Base-by-base conservation (phyloP, 73 alveolate genomes). In the Breviolum minutum region DNA sequence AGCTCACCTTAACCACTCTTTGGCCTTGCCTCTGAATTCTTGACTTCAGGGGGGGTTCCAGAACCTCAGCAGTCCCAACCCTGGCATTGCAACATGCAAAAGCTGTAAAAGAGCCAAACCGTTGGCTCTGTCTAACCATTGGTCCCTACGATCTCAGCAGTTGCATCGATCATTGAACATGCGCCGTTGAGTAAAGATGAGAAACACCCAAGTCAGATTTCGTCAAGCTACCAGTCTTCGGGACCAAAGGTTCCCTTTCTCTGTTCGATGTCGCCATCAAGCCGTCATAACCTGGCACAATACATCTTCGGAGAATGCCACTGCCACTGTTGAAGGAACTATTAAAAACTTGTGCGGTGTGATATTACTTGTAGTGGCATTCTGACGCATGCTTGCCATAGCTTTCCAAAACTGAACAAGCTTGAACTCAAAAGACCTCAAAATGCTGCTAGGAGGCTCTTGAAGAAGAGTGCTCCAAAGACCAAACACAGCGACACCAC, bases 391-490 rank as follows among this genome's bases (percentile, higher is more conserved):
- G 26, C 81, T n/a, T 16, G 14, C 81, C 19, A n/a, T 8, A 71
- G 32, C 26, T 30, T 30, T 8, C 40, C 81, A 13, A 71, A 17
- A 20, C 32, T 20, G 81, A 71, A 48, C 30, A 13, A 71, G 40
- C 32, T 20, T 17, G 26, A 7, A 71, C 10, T 71, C 81, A 30
- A 20, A 20, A 71, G 81, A 40, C 17, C 9, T 29, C 19, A 26
- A 77, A 30, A 5, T 26, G 74, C 73, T 19, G 22, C 71, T 85
- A 54, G 90, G 90, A 22, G n/a, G 85, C 94, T 79, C 89, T 94
- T 94, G 98, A 54, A 92, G 73, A 92, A 92, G 27, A 92, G 90
- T 4, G 98, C 98, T 40, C 63, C 90, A n/a, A 92, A 92, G 81
- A 92, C 90, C 40, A 76, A 24, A 16, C 48, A 40, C 68, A 94